Evolutionary conservation across 305 asterid genomes (phyloP).

Genomic region (Fraxinus dipetala): DNA sequence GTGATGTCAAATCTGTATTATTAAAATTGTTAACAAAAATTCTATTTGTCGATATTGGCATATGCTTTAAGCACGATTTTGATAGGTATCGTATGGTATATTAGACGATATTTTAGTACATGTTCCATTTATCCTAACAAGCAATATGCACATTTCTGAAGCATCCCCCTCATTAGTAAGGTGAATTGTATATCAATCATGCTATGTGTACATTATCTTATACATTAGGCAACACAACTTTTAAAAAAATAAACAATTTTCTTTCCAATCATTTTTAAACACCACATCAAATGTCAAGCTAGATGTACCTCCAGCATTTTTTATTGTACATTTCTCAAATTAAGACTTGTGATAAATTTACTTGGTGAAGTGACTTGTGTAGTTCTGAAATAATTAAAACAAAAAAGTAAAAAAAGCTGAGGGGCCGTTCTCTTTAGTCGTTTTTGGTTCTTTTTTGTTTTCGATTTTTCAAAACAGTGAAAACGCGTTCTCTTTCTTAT

Average conservation of each 20-base stretch:
- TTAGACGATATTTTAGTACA: neutral
- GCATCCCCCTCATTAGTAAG: neutral
- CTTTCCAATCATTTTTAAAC: too few species aligned
- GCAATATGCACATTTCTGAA: neutral
- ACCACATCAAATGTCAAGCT: too few species aligned
- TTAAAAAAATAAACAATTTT: too few species aligned
- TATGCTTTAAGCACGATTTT: neutral
- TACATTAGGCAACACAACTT: too few species aligned
- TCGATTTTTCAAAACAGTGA: too few species aligned
- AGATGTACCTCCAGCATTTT: neutral
- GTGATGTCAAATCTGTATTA: neutral
- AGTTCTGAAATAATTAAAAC: neutral
- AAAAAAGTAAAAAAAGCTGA: too few species aligned
- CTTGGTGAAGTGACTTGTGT: neutral
- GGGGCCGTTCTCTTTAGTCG: too few species aligned
- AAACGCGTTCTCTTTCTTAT: too few species aligned
- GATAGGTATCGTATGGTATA: neutral
- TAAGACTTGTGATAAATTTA: neutral
- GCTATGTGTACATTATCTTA: neutral
- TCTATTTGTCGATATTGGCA: neutral
- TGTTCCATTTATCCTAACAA: neutral
- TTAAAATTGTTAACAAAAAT: neutral
- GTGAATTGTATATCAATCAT: neutral
- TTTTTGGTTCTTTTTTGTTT: too few species aligned
- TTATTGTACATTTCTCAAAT: neutral